Conservation (phyloP, 2,329 filamentous ascomycete species). For the Venturia oleaginea region DNA sequence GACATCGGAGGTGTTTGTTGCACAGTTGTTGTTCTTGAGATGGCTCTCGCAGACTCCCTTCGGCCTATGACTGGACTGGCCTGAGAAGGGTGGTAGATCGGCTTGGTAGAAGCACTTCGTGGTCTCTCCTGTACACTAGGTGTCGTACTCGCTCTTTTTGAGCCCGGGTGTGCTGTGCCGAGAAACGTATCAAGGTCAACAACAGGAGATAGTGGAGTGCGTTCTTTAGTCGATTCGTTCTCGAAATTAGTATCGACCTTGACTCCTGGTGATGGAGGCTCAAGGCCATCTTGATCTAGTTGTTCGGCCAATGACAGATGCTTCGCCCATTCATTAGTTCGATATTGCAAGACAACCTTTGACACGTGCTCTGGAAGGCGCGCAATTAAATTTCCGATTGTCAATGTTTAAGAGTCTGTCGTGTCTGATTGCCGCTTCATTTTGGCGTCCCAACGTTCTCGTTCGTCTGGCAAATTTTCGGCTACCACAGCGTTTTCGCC, state of each 20-base stretch:
- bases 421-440: background rate
- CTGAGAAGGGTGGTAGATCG: background rate
- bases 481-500: background rate
- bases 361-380: constrained; percentile 63
- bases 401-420: background rate
- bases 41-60: background rate
- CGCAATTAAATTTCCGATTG: constrained; percentile 25
- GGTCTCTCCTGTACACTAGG: background rate
- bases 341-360: constrained; percentile 68
- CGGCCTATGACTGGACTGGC: background rate
- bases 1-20: background rate
- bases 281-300: constrained; percentile 55
- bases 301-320: constrained; percentile 70
- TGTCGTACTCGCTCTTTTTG: constrained; percentile 6
- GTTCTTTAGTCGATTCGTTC: constrained; percentile 37
- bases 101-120: background rate
- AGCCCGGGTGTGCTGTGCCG: background rate
- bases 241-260: constrained; percentile 28
- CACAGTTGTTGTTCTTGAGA: background rate
- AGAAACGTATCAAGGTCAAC: background rate
- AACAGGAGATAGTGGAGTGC: background rate
- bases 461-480: background rate
- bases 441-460: background rate
- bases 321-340: constrained; percentile 95
- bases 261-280: constrained; percentile 36